Conservation (phyloP, 129 eudicot species). For the Silybum marianum region DNA sequence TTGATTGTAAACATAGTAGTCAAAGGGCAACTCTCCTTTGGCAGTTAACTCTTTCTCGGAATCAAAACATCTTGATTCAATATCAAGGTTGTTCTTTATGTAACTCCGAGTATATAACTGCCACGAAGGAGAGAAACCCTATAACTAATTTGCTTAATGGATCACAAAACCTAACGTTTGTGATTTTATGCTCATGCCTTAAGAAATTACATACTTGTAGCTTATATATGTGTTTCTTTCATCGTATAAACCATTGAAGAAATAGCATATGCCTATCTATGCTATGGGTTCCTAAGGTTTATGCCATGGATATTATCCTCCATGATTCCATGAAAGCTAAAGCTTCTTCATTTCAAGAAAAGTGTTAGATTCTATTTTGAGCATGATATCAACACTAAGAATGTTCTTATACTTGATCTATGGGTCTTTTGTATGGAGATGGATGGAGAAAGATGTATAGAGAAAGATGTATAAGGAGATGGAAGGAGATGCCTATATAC, state of each 20-base stretch:
- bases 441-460: slow-evolving; percentile 3
- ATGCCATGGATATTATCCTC: slow-evolving; percentile 48
- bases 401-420: slow-evolving; percentile 11
- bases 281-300: slow-evolving; percentile 25
- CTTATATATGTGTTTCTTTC: slow-evolving; percentile 20
- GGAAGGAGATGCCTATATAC: slow-evolving; percentile 14
- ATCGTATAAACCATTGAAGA: slow-evolving; percentile 40
- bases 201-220: neutral
- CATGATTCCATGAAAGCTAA: slow-evolving; percentile 34
- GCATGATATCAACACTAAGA: slow-evolving; percentile 32
- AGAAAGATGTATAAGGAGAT: slow-evolving; percentile 2
- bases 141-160: slow-evolving; percentile 45
- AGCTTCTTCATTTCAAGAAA: slow-evolving; percentile 23
- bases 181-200: slow-evolving; percentile 9
- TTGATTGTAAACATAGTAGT: slow-evolving; percentile 42
- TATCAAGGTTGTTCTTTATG: neutral
- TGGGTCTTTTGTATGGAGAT: slow-evolving; percentile 7
- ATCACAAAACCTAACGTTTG: neutral
- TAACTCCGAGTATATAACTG: slow-evolving; percentile 32
- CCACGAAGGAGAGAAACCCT: slow-evolving; percentile 61
- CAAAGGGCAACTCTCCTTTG: slow-evolving; percentile 87
- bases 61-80: slow-evolving; percentile 7
- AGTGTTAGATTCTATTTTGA: slow-evolving; percentile 29
- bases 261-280: slow-evolving; percentile 40
- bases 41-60: slow-evolving; percentile 25